A percentile compares a stretch with the other conserved stretches of the same genome.
These are phyloP conservation scores for Pilobolus umbonatus DNA, from an alignment of 192 early-diverging fungal genomes.

Conservation along the genomic window DNA sequence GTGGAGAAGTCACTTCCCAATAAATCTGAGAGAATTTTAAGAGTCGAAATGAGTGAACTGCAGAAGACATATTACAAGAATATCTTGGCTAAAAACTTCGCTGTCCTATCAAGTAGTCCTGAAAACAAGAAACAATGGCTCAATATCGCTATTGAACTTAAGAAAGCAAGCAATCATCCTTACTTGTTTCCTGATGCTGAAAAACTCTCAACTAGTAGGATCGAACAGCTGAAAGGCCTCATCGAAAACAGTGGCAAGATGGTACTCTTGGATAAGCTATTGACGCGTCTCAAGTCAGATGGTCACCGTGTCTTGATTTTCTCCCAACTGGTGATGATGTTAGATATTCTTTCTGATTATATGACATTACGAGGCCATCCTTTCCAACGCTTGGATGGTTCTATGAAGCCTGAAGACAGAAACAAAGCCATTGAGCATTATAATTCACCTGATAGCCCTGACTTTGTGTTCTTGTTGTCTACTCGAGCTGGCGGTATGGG, in stretches of 20 bases:
- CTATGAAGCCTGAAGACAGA: slow-evolving; percentile 80
- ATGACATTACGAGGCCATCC: slow-evolving; percentile 78
- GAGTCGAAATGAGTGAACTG: slow-evolving; percentile 86
- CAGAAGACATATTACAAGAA: slow-evolving; percentile 94
- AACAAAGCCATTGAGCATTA: slow-evolving; percentile 97
- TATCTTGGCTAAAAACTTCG: slow-evolving; percentile 92
- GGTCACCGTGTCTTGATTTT: slow-evolving; percentile 98
- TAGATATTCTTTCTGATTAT: slow-evolving; percentile 97
- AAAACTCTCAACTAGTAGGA: slow-evolving; percentile 44
- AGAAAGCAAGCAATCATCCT: slow-evolving; percentile 97
- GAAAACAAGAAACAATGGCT: slow-evolving; percentile 70
- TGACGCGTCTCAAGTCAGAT: slow-evolving; percentile 81
- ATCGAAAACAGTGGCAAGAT: slow-evolving; percentile 96
- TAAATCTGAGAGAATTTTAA: slow-evolving; percentile 93
- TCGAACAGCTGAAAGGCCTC: slow-evolving; percentile 77
- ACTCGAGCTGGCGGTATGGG: slow-evolving; percentile 97
- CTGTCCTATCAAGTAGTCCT: slow-evolving; percentile 60
- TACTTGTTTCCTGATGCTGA: slow-evolving; percentile 84
- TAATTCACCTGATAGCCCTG: slow-evolving; percentile 87
- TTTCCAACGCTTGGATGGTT: slow-evolving; percentile 93
- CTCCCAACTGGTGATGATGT: slow-evolving; percentile 95
- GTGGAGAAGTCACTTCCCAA: slow-evolving; percentile 95
- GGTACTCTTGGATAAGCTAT: slow-evolving; percentile 92
- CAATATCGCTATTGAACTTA: slow-evolving; percentile 95
- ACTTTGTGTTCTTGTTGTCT: slow-evolving; percentile 97